phyloP scores from a whole-genome alignment of 495 filamentous ascomycete genomes.

The Penicilliopsis zonata region DNA sequence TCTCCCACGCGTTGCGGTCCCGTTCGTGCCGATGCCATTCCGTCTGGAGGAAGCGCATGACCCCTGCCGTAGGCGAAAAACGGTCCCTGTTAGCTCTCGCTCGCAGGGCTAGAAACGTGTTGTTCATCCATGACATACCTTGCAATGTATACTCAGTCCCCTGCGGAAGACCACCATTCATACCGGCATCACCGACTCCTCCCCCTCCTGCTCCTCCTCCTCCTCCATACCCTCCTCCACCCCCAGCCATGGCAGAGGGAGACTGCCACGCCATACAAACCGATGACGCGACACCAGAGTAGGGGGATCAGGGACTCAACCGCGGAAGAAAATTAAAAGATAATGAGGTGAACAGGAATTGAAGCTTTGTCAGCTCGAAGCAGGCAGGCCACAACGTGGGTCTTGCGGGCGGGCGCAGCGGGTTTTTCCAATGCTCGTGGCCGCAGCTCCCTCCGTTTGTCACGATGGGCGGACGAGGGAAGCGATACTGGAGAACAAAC shows the following conservation, averaged over 20 bases:
- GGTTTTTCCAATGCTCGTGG: no score
- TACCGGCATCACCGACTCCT: constrained; percentile 37
- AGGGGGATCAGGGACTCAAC: no score
- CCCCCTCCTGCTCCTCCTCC: constrained; percentile 47
- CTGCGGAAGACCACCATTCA: constrained; percentile 50
- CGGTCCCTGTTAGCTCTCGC: background rate
- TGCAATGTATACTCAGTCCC: constrained; percentile 98
- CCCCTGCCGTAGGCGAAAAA: constrained; percentile 46
- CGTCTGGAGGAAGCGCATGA: constrained; percentile 98
- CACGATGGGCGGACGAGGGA: no score
- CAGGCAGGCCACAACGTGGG: no score
- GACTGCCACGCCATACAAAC: constrained; percentile 49
- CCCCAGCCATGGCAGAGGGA: constrained; percentile 51
- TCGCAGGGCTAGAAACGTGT: no score
- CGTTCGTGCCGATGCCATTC: constrained; percentile 99
- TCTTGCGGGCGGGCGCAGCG: no score
- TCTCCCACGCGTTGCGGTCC: constrained; percentile 97
- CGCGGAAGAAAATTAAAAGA: no score
- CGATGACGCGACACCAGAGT: no score
- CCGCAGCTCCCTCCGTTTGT: no score
- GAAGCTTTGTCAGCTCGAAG: no score
- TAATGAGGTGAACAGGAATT: no score
- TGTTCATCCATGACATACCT: constrained; percentile 41
- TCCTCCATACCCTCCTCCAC: constrained; percentile 44
- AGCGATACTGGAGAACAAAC: no score